phyloP scores from a whole-genome alignment of 129 eudicot genomes.

The Silybum marianum region DNA sequence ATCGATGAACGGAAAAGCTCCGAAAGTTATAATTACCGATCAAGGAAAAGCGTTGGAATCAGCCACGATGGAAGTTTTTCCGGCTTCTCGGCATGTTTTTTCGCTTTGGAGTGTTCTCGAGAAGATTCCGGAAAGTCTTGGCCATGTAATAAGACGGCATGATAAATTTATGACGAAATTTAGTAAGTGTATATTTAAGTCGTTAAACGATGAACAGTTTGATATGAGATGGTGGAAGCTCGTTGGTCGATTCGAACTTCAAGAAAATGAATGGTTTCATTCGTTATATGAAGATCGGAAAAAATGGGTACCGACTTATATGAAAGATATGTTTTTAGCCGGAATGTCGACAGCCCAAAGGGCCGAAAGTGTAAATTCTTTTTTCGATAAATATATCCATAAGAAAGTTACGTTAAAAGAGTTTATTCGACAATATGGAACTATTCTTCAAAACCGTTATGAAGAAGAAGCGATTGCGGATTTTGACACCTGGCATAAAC shows the following conservation, averaged over 20 bases:
- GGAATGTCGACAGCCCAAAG: slow-evolving; percentile 40
- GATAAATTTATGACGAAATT: slow-evolving; percentile 35
- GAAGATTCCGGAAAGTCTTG: slow-evolving; percentile 33
- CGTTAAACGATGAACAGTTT: slow-evolving; percentile 38
- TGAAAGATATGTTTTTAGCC: slow-evolving; percentile 31
- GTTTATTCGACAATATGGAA: slow-evolving; percentile 33
- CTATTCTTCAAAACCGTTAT: slow-evolving; percentile 36
- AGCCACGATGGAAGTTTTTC: slow-evolving; percentile 27
- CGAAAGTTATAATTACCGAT: slow-evolving; percentile 40
- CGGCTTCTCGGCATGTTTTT: slow-evolving; percentile 24
- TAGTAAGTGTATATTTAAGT: slow-evolving; percentile 34
- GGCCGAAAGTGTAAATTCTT: slow-evolving; percentile 35
- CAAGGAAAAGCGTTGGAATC: slow-evolving; percentile 36
- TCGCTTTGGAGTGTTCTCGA: slow-evolving; percentile 40
- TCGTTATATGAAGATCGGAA: slow-evolving; percentile 38
- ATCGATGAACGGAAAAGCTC: slow-evolving; percentile 41
- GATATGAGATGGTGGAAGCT: slow-evolving; percentile 50
- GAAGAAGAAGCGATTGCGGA: slow-evolving; percentile 45
- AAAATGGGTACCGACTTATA: slow-evolving; percentile 41
- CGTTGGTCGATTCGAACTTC: slow-evolving; percentile 39
- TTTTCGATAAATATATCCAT: slow-evolving; percentile 40
- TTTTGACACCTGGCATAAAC: slow-evolving; percentile 44
- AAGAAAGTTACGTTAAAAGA: slow-evolving; percentile 39
- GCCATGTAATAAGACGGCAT: slow-evolving; percentile 33
- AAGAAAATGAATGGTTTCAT: slow-evolving; percentile 45